Conservation (phyloP, 352 stramenopile genomes). For the Phytophthora melonis region DNA sequence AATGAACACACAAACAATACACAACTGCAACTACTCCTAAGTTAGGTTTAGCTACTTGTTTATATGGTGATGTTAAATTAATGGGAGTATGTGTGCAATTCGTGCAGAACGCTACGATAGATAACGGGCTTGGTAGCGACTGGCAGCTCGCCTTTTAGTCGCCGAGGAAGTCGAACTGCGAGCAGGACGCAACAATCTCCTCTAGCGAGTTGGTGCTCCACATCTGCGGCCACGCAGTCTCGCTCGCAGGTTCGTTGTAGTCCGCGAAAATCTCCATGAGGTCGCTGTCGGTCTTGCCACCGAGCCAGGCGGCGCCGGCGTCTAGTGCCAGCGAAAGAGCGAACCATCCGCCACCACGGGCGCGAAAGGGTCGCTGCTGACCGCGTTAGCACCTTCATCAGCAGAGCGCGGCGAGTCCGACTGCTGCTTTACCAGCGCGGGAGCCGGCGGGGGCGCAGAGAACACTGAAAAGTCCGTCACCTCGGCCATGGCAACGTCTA, state of each 20-base stretch:
- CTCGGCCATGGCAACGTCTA: conserved; percentile 17
- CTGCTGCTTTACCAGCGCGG: conserved; percentile 25
- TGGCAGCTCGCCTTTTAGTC: conserved; percentile 10
- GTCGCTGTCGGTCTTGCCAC: conserved; percentile 21
- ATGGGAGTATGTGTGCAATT: no score
- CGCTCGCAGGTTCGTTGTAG: conserved; percentile 47
- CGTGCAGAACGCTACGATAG: conserved; percentile 21
- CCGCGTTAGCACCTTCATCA: conserved; percentile 25
- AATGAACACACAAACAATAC: neutral
- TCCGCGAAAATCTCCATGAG: conserved; percentile 60
- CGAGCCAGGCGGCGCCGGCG: conserved; percentile 22
- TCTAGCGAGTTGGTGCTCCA: conserved; percentile 69
- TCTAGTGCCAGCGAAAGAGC: conserved; percentile 33
- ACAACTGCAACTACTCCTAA: neutral
- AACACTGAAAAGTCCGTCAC: conserved; percentile 20
- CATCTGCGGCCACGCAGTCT: conserved; percentile 43
- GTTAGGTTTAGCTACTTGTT: no score
- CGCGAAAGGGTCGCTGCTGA: conserved; percentile 36
- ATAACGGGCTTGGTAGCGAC: conserved; percentile 18
- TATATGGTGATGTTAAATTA: no score
- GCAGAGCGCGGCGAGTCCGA: conserved; percentile 51
- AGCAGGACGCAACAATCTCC: conserved; percentile 37
- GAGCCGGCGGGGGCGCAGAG: conserved; percentile 14
- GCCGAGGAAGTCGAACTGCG: conserved; percentile 50
- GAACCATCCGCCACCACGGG: conserved; percentile 27